These are phyloP conservation scores for Crucihimalaya himalaica DNA, from an alignment of 345 rosid species.

Conservation along the genomic window DNA sequence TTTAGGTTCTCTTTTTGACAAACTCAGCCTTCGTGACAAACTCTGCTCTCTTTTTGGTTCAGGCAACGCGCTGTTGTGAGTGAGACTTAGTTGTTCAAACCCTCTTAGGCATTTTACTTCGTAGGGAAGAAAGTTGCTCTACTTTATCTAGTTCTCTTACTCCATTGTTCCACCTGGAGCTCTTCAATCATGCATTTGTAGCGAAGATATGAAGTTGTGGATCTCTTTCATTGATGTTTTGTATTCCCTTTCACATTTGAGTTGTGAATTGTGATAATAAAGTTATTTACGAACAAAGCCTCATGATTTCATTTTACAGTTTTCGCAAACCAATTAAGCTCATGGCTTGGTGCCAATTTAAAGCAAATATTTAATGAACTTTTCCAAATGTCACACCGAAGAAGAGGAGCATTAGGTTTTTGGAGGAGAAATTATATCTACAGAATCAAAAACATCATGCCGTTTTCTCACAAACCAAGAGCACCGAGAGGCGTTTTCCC, in stretches of 20 bases:
- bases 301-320: conserved; percentile 10
- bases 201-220: conserved; percentile 6
- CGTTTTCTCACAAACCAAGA: conserved; percentile 68
- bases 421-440: conserved; percentile 36
- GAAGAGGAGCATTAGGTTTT: conserved; percentile 26
- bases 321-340: not conserved
- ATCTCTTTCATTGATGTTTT: conserved; percentile 15
- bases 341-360: not conserved
- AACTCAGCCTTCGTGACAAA: too few species aligned
- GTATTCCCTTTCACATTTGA: not conserved
- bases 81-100: conserved; percentile 28
- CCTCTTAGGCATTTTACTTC: conserved; percentile 19
- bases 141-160: conserved; percentile 10
- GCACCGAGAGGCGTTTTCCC: conserved; percentile 98
- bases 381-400: conserved; percentile 27
- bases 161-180: conserved; percentile 7
- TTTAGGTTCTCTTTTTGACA: too few species aligned
- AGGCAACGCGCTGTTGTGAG: not conserved
- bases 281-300: not conserved
- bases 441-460: conserved; percentile 32
- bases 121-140: conserved; percentile 14
- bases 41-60: conserved; percentile 22
- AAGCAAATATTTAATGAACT: conserved; percentile 14
- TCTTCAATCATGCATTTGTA: conserved; percentile 18
- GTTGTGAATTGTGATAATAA: conserved; percentile 25